A percentile compares a stretch with the other conserved stretches of the same genome.
These are phyloP conservation scores for Ogataea saltuana DNA, from an alignment of 805 yeast species.

Conservation along the genomic window DNA sequence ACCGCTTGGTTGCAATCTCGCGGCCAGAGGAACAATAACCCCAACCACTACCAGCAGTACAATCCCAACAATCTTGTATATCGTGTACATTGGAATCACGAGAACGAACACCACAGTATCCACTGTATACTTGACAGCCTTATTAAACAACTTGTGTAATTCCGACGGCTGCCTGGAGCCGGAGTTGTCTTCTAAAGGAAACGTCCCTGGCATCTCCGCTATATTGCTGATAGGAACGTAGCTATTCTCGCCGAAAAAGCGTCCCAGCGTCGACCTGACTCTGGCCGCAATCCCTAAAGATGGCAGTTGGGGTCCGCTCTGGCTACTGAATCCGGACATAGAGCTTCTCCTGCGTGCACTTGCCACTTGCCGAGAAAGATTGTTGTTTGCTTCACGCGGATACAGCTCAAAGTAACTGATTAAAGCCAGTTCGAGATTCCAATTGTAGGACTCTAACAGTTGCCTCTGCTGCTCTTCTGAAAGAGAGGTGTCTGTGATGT, in stretches of 20 bases:
- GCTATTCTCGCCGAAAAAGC: constrained; percentile 4
- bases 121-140: constrained; percentile 10
- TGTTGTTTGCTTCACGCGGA: constrained; percentile 22
- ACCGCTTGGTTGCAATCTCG: constrained; percentile 23
- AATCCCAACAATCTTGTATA: constrained; percentile 23
- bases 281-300: background rate
- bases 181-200: constrained; percentile 14
- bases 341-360: constrained; percentile 11
- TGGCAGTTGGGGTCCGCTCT: background rate
- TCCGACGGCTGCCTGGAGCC: constrained; percentile 23
- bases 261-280: constrained; percentile 6
- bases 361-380: constrained; percentile 11
- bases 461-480: constrained; percentile 22
- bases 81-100: constrained; percentile 29
- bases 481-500: constrained; percentile 19
- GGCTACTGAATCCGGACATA: constrained; percentile 3
- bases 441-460: constrained; percentile 24
- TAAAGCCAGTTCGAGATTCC: constrained; percentile 32
- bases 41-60: constrained; percentile 24
- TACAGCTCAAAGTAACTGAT: constrained; percentile 26
- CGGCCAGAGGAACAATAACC: constrained; percentile 24
- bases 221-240: constrained; percentile 10
- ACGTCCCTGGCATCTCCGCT: constrained; percentile 27
- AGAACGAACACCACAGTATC: constrained; percentile 23
- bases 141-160: constrained; percentile 23